These are phyloP conservation scores for Balamuthia mandrillaris DNA, from an alignment of 208 protist species.

Conservation along the genomic window DNA sequence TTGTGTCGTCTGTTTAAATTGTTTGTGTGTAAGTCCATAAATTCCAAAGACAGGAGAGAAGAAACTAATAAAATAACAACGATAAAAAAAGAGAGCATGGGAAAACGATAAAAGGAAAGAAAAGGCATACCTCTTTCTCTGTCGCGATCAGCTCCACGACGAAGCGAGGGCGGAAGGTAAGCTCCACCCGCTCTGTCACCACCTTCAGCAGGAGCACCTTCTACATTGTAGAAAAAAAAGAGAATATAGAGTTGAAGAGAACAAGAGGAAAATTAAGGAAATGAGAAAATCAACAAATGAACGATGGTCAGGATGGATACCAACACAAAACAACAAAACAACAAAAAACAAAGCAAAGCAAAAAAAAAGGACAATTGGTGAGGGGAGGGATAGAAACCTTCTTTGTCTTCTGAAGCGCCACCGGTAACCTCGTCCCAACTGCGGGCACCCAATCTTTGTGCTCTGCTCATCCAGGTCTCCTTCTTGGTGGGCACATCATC, in stretches of 20 bases:
- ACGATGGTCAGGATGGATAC: background rate
- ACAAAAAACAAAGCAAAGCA: background rate
- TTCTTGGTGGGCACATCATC: background rate
- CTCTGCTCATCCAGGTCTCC: constrained; percentile 14
- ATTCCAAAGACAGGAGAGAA: too few species aligned
- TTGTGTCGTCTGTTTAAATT: constrained; percentile 51
- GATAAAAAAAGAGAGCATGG: background rate
- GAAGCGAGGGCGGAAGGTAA: background rate
- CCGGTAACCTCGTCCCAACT: constrained; percentile 10
- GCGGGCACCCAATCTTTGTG: constrained; percentile 2
- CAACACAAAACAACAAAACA: background rate
- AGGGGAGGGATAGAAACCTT: background rate
- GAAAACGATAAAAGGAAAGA: background rate
- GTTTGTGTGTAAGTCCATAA: constrained; percentile 1
- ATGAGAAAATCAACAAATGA: background rate
- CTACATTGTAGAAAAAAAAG: too few species aligned
- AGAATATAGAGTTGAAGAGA: too few species aligned
- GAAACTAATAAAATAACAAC: background rate
- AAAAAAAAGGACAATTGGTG: background rate
- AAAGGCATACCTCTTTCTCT: constrained; percentile 19
- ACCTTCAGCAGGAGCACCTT: too few species aligned
- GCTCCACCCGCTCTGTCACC: background rate
- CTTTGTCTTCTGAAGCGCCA: background rate
- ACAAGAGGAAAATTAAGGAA: too few species aligned
- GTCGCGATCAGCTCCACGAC: background rate